phyloP scores from a whole-genome alignment of 306 rosid species.

The Arachis hypogaea region DNA sequence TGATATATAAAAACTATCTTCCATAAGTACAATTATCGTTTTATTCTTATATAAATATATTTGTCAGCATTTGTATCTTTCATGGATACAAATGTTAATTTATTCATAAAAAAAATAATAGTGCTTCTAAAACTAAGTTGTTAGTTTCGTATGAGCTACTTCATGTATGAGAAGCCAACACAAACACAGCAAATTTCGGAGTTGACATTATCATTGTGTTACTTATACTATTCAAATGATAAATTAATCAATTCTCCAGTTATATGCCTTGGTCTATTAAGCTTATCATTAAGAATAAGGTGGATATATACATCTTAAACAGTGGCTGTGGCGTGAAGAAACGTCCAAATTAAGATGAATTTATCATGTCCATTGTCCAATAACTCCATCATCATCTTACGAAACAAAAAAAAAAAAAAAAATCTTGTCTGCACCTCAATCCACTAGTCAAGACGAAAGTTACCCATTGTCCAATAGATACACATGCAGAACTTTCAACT shows the following conservation, averaged over 20 bases:
- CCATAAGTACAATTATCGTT: no score
- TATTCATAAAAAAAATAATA: background rate
- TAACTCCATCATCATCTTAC: background rate
- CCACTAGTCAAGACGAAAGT: background rate
- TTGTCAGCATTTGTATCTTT: no score
- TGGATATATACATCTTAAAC: background rate
- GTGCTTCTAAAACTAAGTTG: no score
- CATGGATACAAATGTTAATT: no score
- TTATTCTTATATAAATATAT: no score
- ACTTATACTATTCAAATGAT: no score
- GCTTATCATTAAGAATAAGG: background rate
- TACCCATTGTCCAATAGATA: background rate
- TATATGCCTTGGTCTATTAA: no score
- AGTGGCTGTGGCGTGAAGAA: background rate
- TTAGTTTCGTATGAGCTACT: slow-evolving; percentile 1
- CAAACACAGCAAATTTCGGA: background rate
- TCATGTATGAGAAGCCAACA: background rate
- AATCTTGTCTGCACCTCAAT: background rate
- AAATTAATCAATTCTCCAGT: no score
- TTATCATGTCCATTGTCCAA: background rate
- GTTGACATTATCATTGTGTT: no score
- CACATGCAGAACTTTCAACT: background rate
- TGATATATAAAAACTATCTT: no score
- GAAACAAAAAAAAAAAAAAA: background rate
- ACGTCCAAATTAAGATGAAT: background rate